Evolutionary conservation across 805 yeast genomes (phyloP).

Genomic region (Yamadazyma scolyti): DNA sequence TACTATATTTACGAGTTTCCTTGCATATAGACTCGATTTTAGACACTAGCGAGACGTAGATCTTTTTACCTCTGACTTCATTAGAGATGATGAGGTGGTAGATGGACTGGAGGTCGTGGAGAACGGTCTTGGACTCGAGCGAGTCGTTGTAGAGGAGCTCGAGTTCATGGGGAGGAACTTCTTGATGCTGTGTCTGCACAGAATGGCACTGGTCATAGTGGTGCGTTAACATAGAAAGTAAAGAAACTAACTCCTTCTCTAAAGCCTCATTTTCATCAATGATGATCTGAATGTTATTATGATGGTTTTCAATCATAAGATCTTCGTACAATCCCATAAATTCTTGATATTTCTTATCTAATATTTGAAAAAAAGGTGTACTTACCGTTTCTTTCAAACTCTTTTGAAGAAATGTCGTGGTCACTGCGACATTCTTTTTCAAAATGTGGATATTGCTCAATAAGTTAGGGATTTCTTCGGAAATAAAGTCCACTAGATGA

Average conservation of each 20-base stretch:
- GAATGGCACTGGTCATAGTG: constrained; percentile 75
- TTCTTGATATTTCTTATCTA: constrained; percentile 12
- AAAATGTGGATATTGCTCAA: too few species aligned
- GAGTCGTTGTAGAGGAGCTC: constrained; percentile 51
- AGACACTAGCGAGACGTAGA: constrained; percentile 12
- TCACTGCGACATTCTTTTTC: too few species aligned
- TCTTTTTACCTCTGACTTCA: constrained; percentile 26
- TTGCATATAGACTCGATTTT: constrained; percentile 13
- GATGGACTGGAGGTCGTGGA: constrained; percentile 41
- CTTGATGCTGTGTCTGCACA: constrained; percentile 8
- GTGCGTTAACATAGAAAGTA: constrained; percentile 67
- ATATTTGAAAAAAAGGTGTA: constrained; percentile 12
- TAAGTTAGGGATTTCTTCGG: too few species aligned
- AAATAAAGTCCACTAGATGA: too few species aligned
- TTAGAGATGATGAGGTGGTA: constrained; percentile 34
- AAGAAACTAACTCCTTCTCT: constrained; percentile 67
- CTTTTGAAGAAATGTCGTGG: too few species aligned
- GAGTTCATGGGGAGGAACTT: constrained; percentile 34
- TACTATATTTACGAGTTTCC: constrained; percentile 11
- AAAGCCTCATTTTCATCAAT: constrained; percentile 42
- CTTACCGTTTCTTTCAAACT: constrained; percentile 15
- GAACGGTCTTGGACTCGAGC: constrained; percentile 54
- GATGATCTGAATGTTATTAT: constrained; percentile 18
- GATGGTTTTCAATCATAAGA: constrained; percentile 13
- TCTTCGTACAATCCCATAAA: constrained; percentile 16